A percentile compares a stretch with the other conserved stretches of the same genome.
Conservation (phyloP, 1,139 yeast genomes). For the Geotrichum aggregatum region DNA sequence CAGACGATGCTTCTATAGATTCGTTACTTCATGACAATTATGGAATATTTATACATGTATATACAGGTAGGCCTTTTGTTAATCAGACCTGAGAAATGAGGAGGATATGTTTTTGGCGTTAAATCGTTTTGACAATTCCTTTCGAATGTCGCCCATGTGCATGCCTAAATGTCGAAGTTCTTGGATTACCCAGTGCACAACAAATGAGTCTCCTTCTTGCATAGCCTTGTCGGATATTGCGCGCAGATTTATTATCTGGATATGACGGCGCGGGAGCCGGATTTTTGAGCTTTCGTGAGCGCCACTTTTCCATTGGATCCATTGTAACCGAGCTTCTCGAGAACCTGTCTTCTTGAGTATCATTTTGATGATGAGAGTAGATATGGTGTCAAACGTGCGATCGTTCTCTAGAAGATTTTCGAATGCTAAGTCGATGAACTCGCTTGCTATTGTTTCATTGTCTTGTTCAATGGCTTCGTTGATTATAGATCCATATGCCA, state of each 20-base stretch:
- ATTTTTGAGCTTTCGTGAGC: conserved; percentile 8
- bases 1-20: neutral
- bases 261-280: conserved; percentile 6
- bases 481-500: conserved; percentile 18
- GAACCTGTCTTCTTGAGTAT: conserved; percentile 13
- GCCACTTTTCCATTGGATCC: conserved; percentile 20
- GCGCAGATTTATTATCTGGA: conserved; percentile 13
- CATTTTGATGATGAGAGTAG: conserved; percentile 16
- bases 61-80: neutral
- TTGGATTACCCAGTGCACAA: conserved; percentile 20
- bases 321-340: conserved; percentile 19
- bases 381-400: conserved; percentile 12
- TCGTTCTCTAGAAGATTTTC: conserved; percentile 8
- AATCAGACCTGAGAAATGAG: conserved; percentile 1
- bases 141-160: conserved; percentile 19
- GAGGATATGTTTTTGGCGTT: neutral
- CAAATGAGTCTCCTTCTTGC: conserved; percentile 13
- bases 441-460: conserved; percentile 17
- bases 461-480: conserved; percentile 22
- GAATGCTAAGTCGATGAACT: conserved; percentile 20
- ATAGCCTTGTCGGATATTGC: conserved; percentile 21
- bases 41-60: neutral
- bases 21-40: neutral
- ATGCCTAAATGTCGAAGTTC: conserved; percentile 20
- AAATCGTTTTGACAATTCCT: conserved; percentile 14